phyloP scores from a whole-genome alignment of 2,329 filamentous ascomycete genomes.

The Fusarium veterinarium region DNA sequence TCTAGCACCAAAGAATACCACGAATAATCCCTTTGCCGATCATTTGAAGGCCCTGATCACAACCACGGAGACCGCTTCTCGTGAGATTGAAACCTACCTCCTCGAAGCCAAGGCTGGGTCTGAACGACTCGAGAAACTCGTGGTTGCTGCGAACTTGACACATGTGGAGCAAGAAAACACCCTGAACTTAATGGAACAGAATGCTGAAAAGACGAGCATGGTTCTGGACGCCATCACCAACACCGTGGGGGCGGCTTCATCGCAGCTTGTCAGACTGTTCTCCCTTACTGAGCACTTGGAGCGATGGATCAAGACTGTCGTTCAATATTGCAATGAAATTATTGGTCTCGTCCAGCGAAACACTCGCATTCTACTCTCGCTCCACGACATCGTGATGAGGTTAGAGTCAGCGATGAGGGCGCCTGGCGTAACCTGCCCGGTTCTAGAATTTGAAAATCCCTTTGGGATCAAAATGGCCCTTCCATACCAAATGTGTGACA shows the following conservation, averaged over 20 bases:
- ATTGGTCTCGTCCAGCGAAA: no score
- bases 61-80: neutral
- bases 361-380: no score
- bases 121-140: neutral
- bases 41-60: neutral
- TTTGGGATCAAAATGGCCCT: no score
- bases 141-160: neutral
- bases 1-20: neutral
- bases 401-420: no score
- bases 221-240: neutral
- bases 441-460: no score
- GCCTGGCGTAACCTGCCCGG: no score
- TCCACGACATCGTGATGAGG: no score
- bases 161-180: neutral
- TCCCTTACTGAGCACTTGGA: neutral
- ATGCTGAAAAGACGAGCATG: neutral
- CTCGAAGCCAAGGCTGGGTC: neutral
- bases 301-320: neutral
- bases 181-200: neutral
- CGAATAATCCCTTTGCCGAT: neutral
- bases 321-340: no score
- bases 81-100: neutral
- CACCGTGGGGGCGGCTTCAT: neutral
- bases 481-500: no score
- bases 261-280: neutral